Conservation (phyloP, 768 basidiomycete genomes). For the Hypholoma sublateritium region DNA sequence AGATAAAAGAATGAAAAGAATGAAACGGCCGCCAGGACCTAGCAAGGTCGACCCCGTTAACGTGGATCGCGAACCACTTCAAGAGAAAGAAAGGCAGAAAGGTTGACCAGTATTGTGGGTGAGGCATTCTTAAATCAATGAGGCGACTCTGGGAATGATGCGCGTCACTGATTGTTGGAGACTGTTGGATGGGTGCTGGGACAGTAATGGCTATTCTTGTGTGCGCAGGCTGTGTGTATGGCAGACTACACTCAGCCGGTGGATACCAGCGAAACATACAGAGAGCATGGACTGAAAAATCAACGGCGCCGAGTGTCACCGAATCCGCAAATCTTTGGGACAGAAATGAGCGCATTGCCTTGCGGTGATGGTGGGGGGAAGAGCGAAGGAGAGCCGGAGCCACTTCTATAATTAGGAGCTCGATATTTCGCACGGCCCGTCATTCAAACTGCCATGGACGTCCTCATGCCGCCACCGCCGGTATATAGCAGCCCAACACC, state of each 20-base stretch:
- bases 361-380: no score
- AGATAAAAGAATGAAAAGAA: constrained; percentile 17
- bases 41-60: constrained; percentile 24
- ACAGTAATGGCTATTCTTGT: constrained; percentile 1
- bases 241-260: neutral
- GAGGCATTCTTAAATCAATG: constrained; percentile 8
- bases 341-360: neutral
- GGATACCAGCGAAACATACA: neutral
- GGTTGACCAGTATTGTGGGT: constrained; percentile 10
- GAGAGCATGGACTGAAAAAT: no score
- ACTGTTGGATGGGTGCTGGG: neutral
- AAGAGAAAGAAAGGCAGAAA: constrained; percentile 17
- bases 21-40: constrained; percentile 30
- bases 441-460: neutral
- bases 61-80: constrained; percentile 12
- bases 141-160: neutral
- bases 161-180: neutral
- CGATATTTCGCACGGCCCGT: neutral
- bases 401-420: neutral
- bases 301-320: no score
- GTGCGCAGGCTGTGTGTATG: neutral
- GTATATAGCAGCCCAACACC: constrained; percentile 1
- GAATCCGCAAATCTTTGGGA: no score
- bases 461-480: neutral
- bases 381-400: neutral